Evolutionary conservation across 352 stramenopile genomes (phyloP), one percentile per base, ranked within the genome.

Genomic region (Globisporangium barbulae): DNA sequence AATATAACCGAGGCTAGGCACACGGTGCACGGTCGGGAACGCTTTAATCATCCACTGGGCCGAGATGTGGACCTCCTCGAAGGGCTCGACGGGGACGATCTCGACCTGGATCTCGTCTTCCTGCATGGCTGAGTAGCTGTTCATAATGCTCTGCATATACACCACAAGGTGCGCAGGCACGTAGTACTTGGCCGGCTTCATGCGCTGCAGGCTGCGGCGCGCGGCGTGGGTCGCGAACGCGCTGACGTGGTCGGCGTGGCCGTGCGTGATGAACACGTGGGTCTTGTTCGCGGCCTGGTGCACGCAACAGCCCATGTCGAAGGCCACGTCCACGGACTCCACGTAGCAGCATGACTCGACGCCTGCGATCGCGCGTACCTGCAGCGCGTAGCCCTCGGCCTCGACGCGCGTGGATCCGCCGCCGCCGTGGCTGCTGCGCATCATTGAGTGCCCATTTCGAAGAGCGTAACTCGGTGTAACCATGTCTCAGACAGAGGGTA

Each of bases 241-340:
- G 5, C 75, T 67, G 59, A 96, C 84, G 74, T 96, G 88, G 69
- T 96, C 88, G 13, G 85, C 64, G 73, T 96, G 88, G 50, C 88
- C 88, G 55, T 96, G 88, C 25, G 88, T 93, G 68, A 96, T 89
- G 71, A 96, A 95, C 21, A 96, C 77, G 59, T 93, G 72, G 19
- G 76, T 74, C 67, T 92, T 93, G 65, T 52, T 81, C 25, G 70
- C 73, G 30, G 79, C 73, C 15, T 72, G 72, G 12, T 68, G 70
- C 30, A 80, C 69, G 53, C 81, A 73, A 57, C 76, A 80, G 49
- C 86, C 86, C 42, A 93, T 78, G 59, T 95, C 86, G 49, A 95
- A 95, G 5, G 77, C 82, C 7, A 93, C 64, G 56, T 95, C 80
- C 13, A 92, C 68, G 0, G 69, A 70, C n/a, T 93, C 81, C 3